Evolutionary conservation across 1,284 basidiomycete species (phyloP), one percentile per base, ranked within the genome.

Genomic region (Microbotryum scabiosae): DNA sequence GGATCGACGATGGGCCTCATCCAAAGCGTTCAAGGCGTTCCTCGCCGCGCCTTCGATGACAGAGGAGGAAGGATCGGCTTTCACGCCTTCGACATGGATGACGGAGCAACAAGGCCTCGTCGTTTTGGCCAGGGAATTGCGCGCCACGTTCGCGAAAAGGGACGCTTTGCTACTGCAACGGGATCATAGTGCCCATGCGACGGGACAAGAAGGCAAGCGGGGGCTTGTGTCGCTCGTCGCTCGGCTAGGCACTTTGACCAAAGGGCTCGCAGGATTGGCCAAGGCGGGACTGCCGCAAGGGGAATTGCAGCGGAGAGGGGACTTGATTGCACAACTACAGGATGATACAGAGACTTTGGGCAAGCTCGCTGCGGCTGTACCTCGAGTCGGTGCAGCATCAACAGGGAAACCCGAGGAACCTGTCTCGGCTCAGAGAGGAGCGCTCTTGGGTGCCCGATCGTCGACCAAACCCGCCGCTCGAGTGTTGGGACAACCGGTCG

Each of bases 171-270:
- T 85, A 5, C 82, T 86, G 64, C 81, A 81, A 48, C 76, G 79
- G 43, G 84, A 80, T 2, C 36, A 41, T 18, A 41, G 36, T 1
- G 83, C 89, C n/a, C 86, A 92, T 73, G 82, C 82, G 45, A 80
- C 85, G 52, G 89, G 87, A 64, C 86, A 91, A 55, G 82, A 84
- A 66, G 90, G 88, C 45, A 92, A 92, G 78, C 83, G 85, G 72
- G 82, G 85, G 71, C 82, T 94, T 36, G 87, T 88, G 20, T 84
- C 85, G 44, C 77, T 87, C 51, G 80, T 89, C 18, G 78, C 81
- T 26, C 81, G 88, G 20, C 80, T 91, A 4, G 62, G 61, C 1
- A 51, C 26, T 10, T 53, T 71, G n/a, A 51, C 64, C 7, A 46
- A 21, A 4, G 67, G 66, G 8, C 32, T 72, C n/a, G 59, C 65